Conservation (phyloP, 371 early-diverging fungal species). For the Rhizopus microsporus region DNA sequence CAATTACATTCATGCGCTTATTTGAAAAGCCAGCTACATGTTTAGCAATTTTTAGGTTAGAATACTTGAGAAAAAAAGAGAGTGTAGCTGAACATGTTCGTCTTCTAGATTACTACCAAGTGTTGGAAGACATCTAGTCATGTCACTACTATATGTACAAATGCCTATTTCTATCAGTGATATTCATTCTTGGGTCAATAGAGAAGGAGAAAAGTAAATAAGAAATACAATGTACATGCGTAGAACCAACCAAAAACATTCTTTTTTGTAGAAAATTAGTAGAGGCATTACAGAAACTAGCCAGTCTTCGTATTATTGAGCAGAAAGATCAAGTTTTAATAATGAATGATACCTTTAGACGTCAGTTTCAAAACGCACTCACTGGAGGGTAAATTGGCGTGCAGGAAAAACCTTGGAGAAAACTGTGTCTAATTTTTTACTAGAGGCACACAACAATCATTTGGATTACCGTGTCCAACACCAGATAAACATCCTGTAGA, state of each 20-base stretch:
- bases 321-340: constrained; percentile 44
- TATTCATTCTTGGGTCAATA: constrained; percentile 70
- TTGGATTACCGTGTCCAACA: constrained; percentile 74
- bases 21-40: constrained; percentile 92
- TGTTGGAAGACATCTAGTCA: constrained; percentile 87
- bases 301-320: constrained; percentile 68
- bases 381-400: constrained; percentile 78
- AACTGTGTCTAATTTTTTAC: no score
- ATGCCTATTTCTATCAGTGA: constrained; percentile 61
- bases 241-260: neutral
- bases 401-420: neutral
- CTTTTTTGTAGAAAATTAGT: constrained; percentile 47
- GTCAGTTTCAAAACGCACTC: constrained; percentile 82
- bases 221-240: neutral
- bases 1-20: constrained; percentile 71
- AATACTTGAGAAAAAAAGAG: neutral
- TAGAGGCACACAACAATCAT: constrained; percentile 80
- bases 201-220: constrained; percentile 54
- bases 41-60: constrained; percentile 87
- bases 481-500: constrained; percentile 72
- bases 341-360: constrained; percentile 74
- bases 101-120: constrained; percentile 73
- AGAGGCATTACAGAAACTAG: constrained; percentile 65
- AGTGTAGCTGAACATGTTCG: neutral
- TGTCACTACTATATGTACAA: constrained; percentile 83